A percentile compares a stretch with the other conserved stretches of the same genome.
Conservation (phyloP, 2,329 filamentous ascomycete species). For the Cryphonectria radicalis region DNA sequence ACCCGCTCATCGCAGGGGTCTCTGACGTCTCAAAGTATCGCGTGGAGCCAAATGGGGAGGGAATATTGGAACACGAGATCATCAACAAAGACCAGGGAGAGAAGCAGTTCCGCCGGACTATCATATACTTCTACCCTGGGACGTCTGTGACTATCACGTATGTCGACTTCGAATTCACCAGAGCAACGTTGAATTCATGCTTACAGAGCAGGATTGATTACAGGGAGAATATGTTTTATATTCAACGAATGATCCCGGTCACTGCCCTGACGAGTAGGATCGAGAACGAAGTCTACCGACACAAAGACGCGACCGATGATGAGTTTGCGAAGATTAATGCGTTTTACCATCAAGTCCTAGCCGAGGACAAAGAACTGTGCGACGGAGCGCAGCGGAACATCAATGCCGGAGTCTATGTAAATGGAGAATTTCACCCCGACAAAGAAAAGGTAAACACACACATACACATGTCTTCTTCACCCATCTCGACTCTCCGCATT, state of each 20-base stretch:
- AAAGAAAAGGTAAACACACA: constrained; percentile 46
- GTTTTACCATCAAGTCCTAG: constrained; percentile 56
- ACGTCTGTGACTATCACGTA: constrained; percentile 45
- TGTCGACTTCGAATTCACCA: background rate
- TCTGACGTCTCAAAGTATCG: constrained; percentile 50
- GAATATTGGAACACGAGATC: constrained; percentile 44
- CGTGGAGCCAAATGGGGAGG: constrained; percentile 40
- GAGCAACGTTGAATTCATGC: background rate
- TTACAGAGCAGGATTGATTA: background rate
- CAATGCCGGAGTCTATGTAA: constrained; percentile 54
- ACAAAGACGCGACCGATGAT: constrained; percentile 50
- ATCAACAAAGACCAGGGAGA: constrained; percentile 42
- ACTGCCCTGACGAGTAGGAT: constrained; percentile 48
- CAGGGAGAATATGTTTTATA: constrained; percentile 54
- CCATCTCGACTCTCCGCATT: no score
- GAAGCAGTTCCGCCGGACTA: constrained; percentile 35
- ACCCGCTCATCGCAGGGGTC: constrained; percentile 49
- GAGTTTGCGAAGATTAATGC: constrained; percentile 51
- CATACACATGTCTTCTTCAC: background rate
- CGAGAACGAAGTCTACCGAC: constrained; percentile 56
- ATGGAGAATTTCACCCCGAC: constrained; percentile 56
- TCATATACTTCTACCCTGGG: constrained; percentile 47
- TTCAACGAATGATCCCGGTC: constrained; percentile 54
- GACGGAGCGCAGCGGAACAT: constrained; percentile 54
- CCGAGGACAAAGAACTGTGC: constrained; percentile 56